These are phyloP conservation scores for Juglanconis oblonga DNA, from an alignment of 2,329 filamentous ascomycete species.

Conservation along the genomic window DNA sequence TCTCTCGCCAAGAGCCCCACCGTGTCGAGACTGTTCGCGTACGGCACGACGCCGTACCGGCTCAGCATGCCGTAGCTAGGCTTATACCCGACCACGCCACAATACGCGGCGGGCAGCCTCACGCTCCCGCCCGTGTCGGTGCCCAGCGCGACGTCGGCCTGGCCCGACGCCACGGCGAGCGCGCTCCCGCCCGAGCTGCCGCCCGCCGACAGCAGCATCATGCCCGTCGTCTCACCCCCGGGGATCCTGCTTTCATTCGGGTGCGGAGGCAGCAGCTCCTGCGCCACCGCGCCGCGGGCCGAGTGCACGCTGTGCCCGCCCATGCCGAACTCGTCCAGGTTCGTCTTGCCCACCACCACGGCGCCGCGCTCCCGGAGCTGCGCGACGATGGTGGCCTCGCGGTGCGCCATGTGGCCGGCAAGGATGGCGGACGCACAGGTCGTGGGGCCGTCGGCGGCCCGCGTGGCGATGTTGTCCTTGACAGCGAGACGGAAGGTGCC, in stretches of 20 bases:
- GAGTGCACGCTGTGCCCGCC: constrained; percentile 33
- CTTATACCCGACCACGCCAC: constrained; percentile 80
- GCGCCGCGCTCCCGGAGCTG: constrained; percentile 64
- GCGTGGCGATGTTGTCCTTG: constrained; percentile 75
- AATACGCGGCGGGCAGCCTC: constrained; percentile 83
- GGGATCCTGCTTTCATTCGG: no score
- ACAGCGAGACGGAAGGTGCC: constrained; percentile 52
- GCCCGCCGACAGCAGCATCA: constrained; percentile 61
- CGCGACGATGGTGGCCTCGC: constrained; percentile 75
- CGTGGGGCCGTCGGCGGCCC: constrained; percentile 45
- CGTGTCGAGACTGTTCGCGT: constrained; percentile 90
- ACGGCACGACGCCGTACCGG: constrained; percentile 81
- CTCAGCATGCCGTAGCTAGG: constrained; percentile 88
- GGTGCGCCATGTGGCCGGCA: constrained; percentile 68
- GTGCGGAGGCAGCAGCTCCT: constrained; percentile 14
- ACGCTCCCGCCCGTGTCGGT: constrained; percentile 94
- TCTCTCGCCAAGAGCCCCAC: constrained; percentile 70
- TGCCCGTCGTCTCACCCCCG: constrained; percentile 24
- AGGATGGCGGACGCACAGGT: constrained; percentile 82
- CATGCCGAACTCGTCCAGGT: constrained; percentile 69
- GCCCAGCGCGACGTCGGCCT: constrained; percentile 66
- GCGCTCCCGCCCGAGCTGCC: constrained; percentile 95
- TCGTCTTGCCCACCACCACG: constrained; percentile 73
- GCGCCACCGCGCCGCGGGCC: constrained; percentile 25
- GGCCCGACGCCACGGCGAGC: constrained; percentile 67